Evolutionary conservation across 768 basidiomycete genomes (phyloP).

Genomic region (Gyrodon lividus): DNA sequence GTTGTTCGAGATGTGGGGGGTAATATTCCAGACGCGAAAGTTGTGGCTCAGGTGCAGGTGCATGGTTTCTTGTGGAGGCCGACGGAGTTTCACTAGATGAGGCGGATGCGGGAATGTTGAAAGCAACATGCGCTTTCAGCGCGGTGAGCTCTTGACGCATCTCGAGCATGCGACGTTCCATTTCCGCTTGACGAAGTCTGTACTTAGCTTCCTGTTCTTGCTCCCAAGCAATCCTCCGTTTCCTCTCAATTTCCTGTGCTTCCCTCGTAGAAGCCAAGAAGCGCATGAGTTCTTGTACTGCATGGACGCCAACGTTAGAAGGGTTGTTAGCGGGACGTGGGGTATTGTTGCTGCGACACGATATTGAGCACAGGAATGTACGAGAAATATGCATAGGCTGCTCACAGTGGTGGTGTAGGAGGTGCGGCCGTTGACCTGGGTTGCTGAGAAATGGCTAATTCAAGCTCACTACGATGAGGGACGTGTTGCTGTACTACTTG

Average conservation of each 20-base stretch:
- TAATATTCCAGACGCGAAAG: slow-evolving; percentile 9
- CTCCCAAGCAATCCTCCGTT: slow-evolving; percentile 65
- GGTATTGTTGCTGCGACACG: slow-evolving; percentile 9
- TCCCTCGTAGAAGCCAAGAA: slow-evolving; percentile 56
- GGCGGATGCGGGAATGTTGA: slow-evolving; percentile 14
- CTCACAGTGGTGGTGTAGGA: slow-evolving; percentile 41
- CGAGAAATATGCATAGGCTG: neutral
- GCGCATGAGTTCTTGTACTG: slow-evolving; percentile 61
- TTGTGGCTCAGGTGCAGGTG: neutral
- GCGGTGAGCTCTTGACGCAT: slow-evolving; percentile 53
- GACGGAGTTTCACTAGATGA: slow-evolving; percentile 4
- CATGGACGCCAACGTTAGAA: slow-evolving; percentile 38
- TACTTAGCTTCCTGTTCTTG: slow-evolving; percentile 64
- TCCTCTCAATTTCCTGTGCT: slow-evolving; percentile 58
- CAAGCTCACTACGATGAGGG: slow-evolving; percentile 65
- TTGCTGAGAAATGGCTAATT: slow-evolving; percentile 54
- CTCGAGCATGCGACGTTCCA: slow-evolving; percentile 53
- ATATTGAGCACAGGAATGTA: slow-evolving; percentile 1
- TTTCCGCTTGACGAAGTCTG: slow-evolving; percentile 53
- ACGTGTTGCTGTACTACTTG: slow-evolving; percentile 40
- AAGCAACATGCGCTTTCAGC: slow-evolving; percentile 42
- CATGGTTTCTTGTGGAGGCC: neutral
- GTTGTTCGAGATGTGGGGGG: slow-evolving; percentile 11
- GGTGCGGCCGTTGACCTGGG: slow-evolving; percentile 25
- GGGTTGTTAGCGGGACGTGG: slow-evolving; percentile 27